These are phyloP conservation scores for Esteya vermicola DNA, from an alignment of 2,329 filamentous ascomycete genomes.

Conservation along the genomic window DNA sequence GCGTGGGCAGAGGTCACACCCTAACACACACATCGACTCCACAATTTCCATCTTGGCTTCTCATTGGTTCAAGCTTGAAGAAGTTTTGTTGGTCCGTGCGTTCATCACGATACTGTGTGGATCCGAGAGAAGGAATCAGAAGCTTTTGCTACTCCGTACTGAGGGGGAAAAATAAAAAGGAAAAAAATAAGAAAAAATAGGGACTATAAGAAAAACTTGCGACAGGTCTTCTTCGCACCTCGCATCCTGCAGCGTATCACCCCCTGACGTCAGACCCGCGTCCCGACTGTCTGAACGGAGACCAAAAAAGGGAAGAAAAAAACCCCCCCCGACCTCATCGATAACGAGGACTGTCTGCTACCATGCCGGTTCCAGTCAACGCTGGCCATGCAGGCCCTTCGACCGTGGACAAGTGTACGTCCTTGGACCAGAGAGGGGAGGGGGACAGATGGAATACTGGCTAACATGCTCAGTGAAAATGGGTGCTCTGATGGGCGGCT, in stretches of 20 bases:
- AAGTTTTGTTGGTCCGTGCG: slow-evolving; percentile 6
- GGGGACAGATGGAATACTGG: too few species aligned
- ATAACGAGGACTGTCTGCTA: slow-evolving; percentile 4
- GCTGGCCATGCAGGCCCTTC: slow-evolving; percentile 26
- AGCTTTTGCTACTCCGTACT: too few species aligned
- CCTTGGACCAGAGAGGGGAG: too few species aligned
- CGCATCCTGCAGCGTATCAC: too few species aligned
- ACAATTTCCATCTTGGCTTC: neutral
- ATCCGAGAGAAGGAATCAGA: slow-evolving; percentile 1
- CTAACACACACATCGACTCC: neutral
- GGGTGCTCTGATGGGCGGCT: slow-evolving; percentile 96
- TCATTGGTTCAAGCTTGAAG: slow-evolving; percentile 6
- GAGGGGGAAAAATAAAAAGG: too few species aligned
- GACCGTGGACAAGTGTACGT: slow-evolving; percentile 39
- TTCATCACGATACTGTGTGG: slow-evolving; percentile 4
- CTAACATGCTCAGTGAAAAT: slow-evolving; percentile 62
- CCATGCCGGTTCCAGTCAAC: slow-evolving; percentile 19
- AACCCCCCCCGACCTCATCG: neutral
- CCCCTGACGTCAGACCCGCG: too few species aligned
- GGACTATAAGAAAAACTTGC: too few species aligned
- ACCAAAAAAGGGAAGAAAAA: too few species aligned
- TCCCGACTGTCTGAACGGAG: too few species aligned
- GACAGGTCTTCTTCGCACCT: neutral
- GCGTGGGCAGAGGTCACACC: neutral
- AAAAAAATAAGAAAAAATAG: too few species aligned